Evolutionary conservation across 2,329 filamentous ascomycete species (phyloP).

Genomic region (Aspergillus sp.): DNA sequence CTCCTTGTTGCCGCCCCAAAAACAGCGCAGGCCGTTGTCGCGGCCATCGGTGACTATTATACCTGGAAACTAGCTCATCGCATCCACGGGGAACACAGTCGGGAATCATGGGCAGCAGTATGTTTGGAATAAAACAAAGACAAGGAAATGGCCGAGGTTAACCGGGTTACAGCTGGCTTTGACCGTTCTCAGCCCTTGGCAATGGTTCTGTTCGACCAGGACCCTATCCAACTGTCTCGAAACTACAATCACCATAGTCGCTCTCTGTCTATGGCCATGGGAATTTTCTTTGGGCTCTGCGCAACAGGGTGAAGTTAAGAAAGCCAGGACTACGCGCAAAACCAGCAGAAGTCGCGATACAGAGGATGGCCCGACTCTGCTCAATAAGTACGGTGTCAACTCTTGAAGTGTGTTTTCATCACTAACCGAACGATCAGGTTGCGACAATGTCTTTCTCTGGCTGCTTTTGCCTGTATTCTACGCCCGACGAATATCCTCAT

Average conservation of each 20-base stretch:
- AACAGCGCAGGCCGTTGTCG: constrained; percentile 69
- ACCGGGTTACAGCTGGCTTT: constrained; percentile 57
- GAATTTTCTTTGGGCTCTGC: constrained; percentile 50
- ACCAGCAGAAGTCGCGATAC: constrained; percentile 5
- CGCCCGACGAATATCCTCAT: constrained; percentile 86
- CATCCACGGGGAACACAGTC: constrained; percentile 63
- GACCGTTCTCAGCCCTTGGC: constrained; percentile 77
- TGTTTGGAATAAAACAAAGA: constrained; percentile 2
- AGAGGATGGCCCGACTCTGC: constrained; percentile 8
- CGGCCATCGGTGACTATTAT: constrained; percentile 76
- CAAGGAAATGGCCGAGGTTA: constrained; percentile 5
- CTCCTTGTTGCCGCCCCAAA: constrained; percentile 70
- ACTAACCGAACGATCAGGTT: constrained; percentile 37
- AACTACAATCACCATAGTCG: constrained; percentile 76
- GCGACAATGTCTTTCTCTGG: constrained; percentile 64
- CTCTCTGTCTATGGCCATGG: constrained; percentile 86
- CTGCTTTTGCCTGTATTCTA: constrained; percentile 76
- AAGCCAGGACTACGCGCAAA: constrained; percentile 1
- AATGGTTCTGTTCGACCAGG: constrained; percentile 91
- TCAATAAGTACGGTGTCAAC: constrained; percentile 20
- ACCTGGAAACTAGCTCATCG: constrained; percentile 76
- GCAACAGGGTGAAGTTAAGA: constrained; percentile 24
- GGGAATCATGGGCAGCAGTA: constrained; percentile 67
- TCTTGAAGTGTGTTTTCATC: constrained; percentile 2
- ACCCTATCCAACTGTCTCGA: constrained; percentile 94